Base-by-base conservation (phyloP, 331 rosid genomes). In the Quercus phellos region DNA sequence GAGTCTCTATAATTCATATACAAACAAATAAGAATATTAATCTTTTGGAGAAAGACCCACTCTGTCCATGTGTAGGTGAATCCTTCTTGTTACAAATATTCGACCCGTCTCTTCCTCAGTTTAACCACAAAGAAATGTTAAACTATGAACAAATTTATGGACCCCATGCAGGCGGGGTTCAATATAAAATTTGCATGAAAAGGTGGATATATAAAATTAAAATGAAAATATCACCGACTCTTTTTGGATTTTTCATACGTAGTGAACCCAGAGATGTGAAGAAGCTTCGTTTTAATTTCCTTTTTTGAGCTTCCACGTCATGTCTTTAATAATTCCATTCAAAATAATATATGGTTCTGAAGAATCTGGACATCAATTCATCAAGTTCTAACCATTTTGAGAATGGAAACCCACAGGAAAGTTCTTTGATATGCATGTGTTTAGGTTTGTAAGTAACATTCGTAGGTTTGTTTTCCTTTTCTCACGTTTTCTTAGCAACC, bases 31-130 rank as follows among this genome's bases (percentile, higher is more conserved):
- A 51, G 50, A n/a, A 58, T 16, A 5, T 13, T 8, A 50, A 35
- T 18, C 27, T 21, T 14, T 2, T n/a, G 17, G 16, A 71, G 14
- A 27, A 14, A 29, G 12, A 71, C 24, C 4, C 18, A 30, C 70
- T 67, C 16, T 74, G 75, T 74, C 83, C 43, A 19, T 66, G 35
- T 53, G 43, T 38, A 27, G 46, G 22, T 21, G 71, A 14, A 74
- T 10, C 2, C 63, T 70, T 58, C 60, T n/a, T 13, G 54, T 5
- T 32, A 60, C 43, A 54, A 63, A 70, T 58, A 80, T 80, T 70
- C 73, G 43, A 55, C 58, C 50, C 51, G 76, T 70, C 79, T 29
- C 35, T 10, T 24, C 42, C 30, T 51, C 59, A 17, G 63, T 17
- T 17, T 18, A 17, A 61, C 32, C 58, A 35, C 30, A 68, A 35